phyloP scores from a whole-genome alignment of 805 yeast species.

The Hermanozyma aechmeae region DNA sequence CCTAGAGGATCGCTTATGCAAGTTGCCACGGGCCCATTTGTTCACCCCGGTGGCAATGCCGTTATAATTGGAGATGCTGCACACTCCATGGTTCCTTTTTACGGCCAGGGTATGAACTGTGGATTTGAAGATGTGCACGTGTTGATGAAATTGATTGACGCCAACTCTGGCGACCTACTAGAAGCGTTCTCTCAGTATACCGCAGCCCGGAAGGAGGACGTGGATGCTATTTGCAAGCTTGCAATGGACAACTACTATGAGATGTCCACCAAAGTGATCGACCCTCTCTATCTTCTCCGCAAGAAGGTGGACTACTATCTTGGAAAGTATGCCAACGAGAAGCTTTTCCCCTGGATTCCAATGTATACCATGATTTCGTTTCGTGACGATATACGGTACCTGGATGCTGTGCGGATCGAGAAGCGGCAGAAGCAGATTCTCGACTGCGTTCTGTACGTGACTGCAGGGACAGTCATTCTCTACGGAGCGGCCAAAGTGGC shows the following conservation, averaged over 20 bases:
- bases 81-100: constrained; percentile 96
- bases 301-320: constrained; percentile 61
- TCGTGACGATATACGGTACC: constrained; percentile 71
- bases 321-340: constrained; percentile 46
- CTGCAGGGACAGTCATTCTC: constrained; percentile 6
- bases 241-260: constrained; percentile 78
- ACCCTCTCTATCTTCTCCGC: constrained; percentile 48
- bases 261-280: constrained; percentile 76
- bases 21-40: constrained; percentile 61
- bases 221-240: constrained; percentile 65
- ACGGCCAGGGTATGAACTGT: constrained; percentile 95
- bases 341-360: constrained; percentile 57
- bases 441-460: constrained; percentile 14
- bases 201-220: constrained; percentile 48
- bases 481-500: constrained; percentile 8
- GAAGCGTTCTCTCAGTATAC: constrained; percentile 51
- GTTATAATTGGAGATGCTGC: constrained; percentile 88
- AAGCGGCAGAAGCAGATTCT: constrained; percentile 48
- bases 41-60: constrained; percentile 48
- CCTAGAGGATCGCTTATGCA: constrained; percentile 79
- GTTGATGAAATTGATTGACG: constrained; percentile 42
- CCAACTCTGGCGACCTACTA: constrained; percentile 28
- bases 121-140: constrained; percentile 87
- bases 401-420: constrained; percentile 51
- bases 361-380: constrained; percentile 90